These are phyloP conservation scores for Nigrograna mackinnonii DNA, from an alignment of 2,329 filamentous ascomycete species.

Conservation along the genomic window DNA sequence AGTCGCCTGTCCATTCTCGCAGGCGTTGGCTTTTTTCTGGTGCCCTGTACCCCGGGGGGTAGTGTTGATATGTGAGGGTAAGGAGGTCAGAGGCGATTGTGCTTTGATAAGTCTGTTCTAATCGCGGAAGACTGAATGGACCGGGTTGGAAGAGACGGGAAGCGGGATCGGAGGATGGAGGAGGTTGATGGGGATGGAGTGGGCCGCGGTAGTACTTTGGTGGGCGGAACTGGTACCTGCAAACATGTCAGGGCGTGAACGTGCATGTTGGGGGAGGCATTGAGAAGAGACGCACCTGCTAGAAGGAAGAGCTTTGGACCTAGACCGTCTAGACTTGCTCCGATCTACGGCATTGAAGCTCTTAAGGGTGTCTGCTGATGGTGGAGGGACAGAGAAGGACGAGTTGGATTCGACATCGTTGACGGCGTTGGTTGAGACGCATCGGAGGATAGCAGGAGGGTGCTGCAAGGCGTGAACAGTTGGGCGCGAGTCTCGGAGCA, in stretches of 20 bases:
- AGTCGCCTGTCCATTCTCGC: slow-evolving; percentile 84
- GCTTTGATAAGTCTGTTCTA: slow-evolving; percentile 87
- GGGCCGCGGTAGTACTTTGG: slow-evolving; percentile 95
- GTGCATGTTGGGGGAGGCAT: too few species aligned
- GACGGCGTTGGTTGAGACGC: slow-evolving; percentile 50
- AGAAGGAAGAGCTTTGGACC: slow-evolving; percentile 50
- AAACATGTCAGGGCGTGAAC: slow-evolving; percentile 1
- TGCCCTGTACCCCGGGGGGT: slow-evolving; percentile 72
- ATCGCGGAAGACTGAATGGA: slow-evolving; percentile 83
- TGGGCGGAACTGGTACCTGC: slow-evolving; percentile 90
- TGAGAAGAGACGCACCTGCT: slow-evolving; percentile 57
- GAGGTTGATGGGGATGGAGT: slow-evolving; percentile 89
- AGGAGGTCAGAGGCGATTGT: slow-evolving; percentile 88
- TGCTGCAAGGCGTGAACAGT: slow-evolving; percentile 15
- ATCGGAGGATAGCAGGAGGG: slow-evolving; percentile 45
- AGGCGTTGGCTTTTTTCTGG: slow-evolving; percentile 66
- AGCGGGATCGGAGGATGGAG: slow-evolving; percentile 80
- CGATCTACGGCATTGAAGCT: slow-evolving; percentile 54
- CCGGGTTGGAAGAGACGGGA: slow-evolving; percentile 89
- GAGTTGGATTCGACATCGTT: slow-evolving; percentile 53
- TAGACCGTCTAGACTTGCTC: slow-evolving; percentile 45
- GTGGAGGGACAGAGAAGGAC: slow-evolving; percentile 45
- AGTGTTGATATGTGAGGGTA: slow-evolving; percentile 85
- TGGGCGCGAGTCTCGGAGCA: slow-evolving; percentile 28
- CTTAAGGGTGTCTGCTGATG: slow-evolving; percentile 47